Evolutionary conservation across 2,329 filamentous ascomycete species (phyloP).

Genomic region (Capronia epimyces): DNA sequence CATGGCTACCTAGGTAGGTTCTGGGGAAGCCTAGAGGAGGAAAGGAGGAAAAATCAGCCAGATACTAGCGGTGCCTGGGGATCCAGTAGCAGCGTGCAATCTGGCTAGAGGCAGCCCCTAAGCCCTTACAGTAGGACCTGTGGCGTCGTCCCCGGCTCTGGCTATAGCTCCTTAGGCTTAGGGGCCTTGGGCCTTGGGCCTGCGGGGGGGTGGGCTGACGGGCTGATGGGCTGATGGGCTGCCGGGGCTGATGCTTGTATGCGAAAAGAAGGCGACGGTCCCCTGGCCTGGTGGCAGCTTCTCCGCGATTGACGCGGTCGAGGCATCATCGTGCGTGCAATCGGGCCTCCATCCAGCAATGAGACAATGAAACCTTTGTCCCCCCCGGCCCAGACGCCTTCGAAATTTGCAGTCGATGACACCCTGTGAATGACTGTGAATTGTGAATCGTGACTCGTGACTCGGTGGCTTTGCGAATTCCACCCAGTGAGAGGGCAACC

Average conservation of each 20-base stretch:
- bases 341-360: not conserved
- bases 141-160: not conserved
- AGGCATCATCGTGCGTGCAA: not conserved
- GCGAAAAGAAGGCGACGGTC: too few relatives aligned
- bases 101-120: not conserved
- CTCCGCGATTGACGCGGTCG: too few relatives aligned
- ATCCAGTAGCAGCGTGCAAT: too few relatives aligned
- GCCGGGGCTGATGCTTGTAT: too few relatives aligned
- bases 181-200: too few relatives aligned
- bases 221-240: too few relatives aligned
- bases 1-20: too few relatives aligned
- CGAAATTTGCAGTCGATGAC: not conserved
- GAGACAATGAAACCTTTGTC: not conserved
- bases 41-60: not conserved
- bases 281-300: too few relatives aligned
- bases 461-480: not conserved
- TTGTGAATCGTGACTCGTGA: not conserved
- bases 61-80: too few relatives aligned
- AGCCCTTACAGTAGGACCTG: too few relatives aligned
- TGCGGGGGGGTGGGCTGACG: too few relatives aligned
- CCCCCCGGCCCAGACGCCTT: not conserved
- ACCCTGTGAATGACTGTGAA: not conserved
- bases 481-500: constrained; percentile 1
- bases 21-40: not conserved
- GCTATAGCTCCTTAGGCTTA: too few relatives aligned